These are phyloP conservation scores for Galerina marginata DNA, from an alignment of 768 basidiomycete genomes.

Conservation along the genomic window DNA sequence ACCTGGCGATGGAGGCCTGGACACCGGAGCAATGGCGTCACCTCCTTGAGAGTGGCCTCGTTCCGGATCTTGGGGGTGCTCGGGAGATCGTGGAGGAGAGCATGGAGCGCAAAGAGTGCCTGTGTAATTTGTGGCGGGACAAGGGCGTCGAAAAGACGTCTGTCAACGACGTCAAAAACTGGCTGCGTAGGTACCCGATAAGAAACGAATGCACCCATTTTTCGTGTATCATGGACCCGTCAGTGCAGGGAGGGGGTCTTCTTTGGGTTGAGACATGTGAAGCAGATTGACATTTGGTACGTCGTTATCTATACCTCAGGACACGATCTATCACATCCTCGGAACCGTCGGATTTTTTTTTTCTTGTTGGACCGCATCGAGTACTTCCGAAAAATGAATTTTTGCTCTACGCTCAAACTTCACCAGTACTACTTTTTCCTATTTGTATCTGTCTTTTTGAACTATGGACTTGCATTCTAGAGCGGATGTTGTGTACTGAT, in stretches of 20 bases:
- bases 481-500: too few relatives aligned
- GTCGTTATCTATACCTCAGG: not conserved
- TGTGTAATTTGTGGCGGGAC: slow-evolving; percentile 27
- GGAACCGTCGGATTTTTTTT: too few relatives aligned
- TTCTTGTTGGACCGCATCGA: not conserved
- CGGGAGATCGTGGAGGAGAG: slow-evolving; percentile 36
- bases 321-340: slow-evolving; percentile 1
- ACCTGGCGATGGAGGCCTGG: slow-evolving; percentile 32
- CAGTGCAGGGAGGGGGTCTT: slow-evolving; percentile 37
- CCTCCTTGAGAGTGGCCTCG: slow-evolving; percentile 16
- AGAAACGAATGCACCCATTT: slow-evolving; percentile 43
- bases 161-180: slow-evolving; percentile 31
- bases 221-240: slow-evolving; percentile 45
- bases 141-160: slow-evolving; percentile 9
- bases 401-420: too few relatives aligned
- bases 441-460: too few relatives aligned
- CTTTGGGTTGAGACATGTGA: slow-evolving; percentile 39
- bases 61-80: slow-evolving; percentile 11
- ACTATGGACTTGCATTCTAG: too few relatives aligned
- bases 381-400: too few relatives aligned
- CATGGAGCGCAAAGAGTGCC: slow-evolving; percentile 35
- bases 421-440: too few relatives aligned
- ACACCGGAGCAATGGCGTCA: slow-evolving; percentile 23
- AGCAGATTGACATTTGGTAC: not conserved
- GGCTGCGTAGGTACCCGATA: slow-evolving; percentile 40